Evolutionary conservation across 2,329 filamentous ascomycete genomes (phyloP).

Genomic region (Chrysoporthe puriensis): DNA sequence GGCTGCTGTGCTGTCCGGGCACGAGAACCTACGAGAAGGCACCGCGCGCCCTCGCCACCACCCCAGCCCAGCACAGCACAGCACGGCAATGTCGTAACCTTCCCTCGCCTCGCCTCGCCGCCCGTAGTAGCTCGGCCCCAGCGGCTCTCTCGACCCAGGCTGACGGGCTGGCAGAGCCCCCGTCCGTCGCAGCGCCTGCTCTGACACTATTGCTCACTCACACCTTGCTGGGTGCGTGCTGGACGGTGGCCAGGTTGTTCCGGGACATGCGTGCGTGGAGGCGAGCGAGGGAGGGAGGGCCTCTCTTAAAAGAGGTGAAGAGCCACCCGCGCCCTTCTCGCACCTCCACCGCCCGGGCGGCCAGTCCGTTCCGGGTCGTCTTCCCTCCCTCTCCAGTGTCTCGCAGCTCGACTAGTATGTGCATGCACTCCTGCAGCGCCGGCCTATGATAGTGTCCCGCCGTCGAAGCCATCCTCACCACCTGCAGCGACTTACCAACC

Average conservation of each 20-base stretch:
- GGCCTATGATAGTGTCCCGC: conserved; percentile 19
- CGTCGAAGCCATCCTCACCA: conserved; percentile 15
- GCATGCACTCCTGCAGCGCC: conserved; percentile 18
- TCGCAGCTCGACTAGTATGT: conserved; percentile 13
- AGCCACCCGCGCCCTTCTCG: conserved; percentile 4
- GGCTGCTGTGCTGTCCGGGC: no score
- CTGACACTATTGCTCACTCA: not conserved
- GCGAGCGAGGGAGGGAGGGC: not conserved
- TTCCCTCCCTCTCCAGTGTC: not conserved
- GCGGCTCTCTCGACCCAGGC: not conserved
- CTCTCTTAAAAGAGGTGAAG: conserved; percentile 3
- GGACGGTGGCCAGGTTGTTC: no score
- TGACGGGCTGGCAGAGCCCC: conserved; percentile 6
- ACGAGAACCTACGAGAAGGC: not conserved
- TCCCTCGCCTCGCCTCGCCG: not conserved
- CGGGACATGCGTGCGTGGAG: no score
- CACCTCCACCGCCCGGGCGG: not conserved
- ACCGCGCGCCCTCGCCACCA: conserved; percentile 1
- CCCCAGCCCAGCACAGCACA: no score
- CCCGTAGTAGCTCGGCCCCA: not conserved
- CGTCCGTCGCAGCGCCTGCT: not conserved
- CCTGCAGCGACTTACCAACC: conserved; percentile 6
- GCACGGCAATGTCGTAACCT: not conserved
- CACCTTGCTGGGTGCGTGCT: not conserved
- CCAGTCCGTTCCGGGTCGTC: not conserved